Conservation (phyloP, 441 rosid species). For the Metrosideros polymorpha region DNA sequence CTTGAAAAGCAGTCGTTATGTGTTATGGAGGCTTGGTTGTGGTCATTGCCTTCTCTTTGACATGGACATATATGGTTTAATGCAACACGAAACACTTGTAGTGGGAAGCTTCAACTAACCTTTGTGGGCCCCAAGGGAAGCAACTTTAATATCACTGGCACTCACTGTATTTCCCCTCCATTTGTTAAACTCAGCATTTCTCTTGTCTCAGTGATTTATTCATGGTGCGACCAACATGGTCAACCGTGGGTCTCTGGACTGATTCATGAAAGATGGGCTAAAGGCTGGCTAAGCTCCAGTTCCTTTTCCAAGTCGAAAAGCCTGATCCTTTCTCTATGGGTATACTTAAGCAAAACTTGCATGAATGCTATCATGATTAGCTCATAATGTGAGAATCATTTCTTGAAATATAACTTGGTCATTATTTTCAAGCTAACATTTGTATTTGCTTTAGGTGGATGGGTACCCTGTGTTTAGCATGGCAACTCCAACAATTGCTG, state of each 20-base stretch:
- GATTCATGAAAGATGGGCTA: neutral
- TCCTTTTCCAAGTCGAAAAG: neutral
- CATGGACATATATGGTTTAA: neutral
- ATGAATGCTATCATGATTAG: neutral
- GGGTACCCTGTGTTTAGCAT: slow-evolving; percentile 94
- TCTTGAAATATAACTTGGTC: neutral
- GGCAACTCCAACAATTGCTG: slow-evolving; percentile 93
- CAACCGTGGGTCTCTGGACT: neutral
- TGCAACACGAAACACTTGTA: neutral
- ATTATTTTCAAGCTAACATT: neutral
- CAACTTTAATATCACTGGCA: neutral
- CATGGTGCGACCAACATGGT: neutral
- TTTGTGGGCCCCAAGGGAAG: neutral
- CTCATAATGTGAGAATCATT: neutral
- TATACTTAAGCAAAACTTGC: neutral
- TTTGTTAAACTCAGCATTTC: neutral
- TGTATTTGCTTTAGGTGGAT: slow-evolving; percentile 62
- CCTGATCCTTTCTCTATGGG: neutral
- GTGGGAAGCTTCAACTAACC: neutral
- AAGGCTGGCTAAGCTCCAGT: neutral
- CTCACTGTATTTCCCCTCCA: neutral
- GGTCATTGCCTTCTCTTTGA: neutral
- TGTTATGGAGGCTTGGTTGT: neutral
- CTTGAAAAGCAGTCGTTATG: neutral
- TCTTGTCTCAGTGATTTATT: neutral